phyloP scores from a whole-genome alignment of 345 rosid genomes.

The Gossypium mustelinum region DNA sequence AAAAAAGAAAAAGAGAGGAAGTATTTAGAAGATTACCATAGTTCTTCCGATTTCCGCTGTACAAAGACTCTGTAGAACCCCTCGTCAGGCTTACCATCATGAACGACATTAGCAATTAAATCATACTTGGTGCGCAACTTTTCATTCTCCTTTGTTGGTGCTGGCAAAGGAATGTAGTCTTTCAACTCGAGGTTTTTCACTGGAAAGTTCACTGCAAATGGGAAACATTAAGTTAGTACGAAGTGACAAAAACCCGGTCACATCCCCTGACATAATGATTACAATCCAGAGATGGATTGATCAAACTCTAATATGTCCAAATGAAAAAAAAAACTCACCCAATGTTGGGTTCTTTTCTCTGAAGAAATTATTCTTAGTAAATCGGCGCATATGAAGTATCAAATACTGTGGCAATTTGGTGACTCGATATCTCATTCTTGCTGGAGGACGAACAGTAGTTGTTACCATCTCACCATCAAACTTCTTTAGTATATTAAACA shows the following conservation, averaged over 20 bases:
- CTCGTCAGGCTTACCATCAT: constrained; percentile 93
- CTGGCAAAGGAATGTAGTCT: constrained; percentile 86
- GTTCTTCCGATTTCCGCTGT: constrained; percentile 92
- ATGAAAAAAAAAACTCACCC: constrained; percentile 39
- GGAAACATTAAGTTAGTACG: constrained; percentile 7
- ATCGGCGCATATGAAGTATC: constrained; percentile 90
- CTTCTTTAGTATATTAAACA: constrained; percentile 85
- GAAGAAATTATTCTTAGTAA: constrained; percentile 87
- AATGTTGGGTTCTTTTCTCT: constrained; percentile 93
- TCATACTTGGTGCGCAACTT: constrained; percentile 72
- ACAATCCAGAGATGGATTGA: neutral
- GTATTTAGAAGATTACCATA: constrained; percentile 44
- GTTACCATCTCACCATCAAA: constrained; percentile 90
- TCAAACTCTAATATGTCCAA: neutral
- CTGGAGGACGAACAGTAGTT: constrained; percentile 87
- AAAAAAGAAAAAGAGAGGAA: no score
- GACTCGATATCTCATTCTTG: constrained; percentile 82
- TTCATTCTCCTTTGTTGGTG: constrained; percentile 49
- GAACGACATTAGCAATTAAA: constrained; percentile 91
- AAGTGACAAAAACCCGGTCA: neutral
- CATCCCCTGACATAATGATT: neutral
- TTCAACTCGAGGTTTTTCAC: constrained; percentile 89
- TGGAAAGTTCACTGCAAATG: constrained; percentile 82
- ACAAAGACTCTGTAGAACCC: constrained; percentile 93
- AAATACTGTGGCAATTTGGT: constrained; percentile 74